Base-by-base conservation (phyloP, 2,329 filamentous ascomycete species). In the Penicillium capsulatum region DNA sequence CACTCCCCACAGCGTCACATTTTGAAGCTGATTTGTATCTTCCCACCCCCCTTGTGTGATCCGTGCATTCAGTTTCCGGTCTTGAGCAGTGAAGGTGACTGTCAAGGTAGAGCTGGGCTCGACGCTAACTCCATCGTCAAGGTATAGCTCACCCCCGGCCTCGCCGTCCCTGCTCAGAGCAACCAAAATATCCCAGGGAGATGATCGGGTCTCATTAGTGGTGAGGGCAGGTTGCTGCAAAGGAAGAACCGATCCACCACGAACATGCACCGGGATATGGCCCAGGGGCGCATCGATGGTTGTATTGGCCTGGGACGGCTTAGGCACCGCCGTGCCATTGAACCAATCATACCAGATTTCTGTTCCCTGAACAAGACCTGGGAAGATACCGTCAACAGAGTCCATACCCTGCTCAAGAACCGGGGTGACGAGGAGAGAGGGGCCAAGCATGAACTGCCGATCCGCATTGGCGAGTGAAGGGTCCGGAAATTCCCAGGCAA, bases 261-360 rank as follows among this genome's bases (percentile, higher is more conserved):
- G 76, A n/a, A 90, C 60, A 52, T 75, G 84, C 2, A 90, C 75
- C 0, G 84, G 84, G 27, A 90, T 88, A 51, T 89, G 78, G 9
- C 77, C 76, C 2, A 83, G 63, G 1, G 80, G 80, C 3, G 80
- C 80, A 13, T 70, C 57, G 42, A 83, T 77, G 3, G 77, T 80
- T 8, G 72, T 73, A 55, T 83, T 83, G 40, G 72, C 67, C 7
- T 76, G 75, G 2, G 74, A 64, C 17, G 66, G 45, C 0, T 70
- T 74, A 11, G 67, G 54, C 3, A 86, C 68, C 0, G 70, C 70
- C 0, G 71, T 72, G 35, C 80, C 76, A n/a, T 75, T 83, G 61
- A 88, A 88, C 83, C 84, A 90, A 59, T 90, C 84, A 54, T 88
- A 90, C 81, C 84, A 90, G 2, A 79, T n/a, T n/a, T n/a, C 61